Evolutionary conservation across 805 yeast genomes (phyloP), one percentile per base, ranked within the genome.

Genomic region (Zygosaccharomyces bisporus): DNA sequence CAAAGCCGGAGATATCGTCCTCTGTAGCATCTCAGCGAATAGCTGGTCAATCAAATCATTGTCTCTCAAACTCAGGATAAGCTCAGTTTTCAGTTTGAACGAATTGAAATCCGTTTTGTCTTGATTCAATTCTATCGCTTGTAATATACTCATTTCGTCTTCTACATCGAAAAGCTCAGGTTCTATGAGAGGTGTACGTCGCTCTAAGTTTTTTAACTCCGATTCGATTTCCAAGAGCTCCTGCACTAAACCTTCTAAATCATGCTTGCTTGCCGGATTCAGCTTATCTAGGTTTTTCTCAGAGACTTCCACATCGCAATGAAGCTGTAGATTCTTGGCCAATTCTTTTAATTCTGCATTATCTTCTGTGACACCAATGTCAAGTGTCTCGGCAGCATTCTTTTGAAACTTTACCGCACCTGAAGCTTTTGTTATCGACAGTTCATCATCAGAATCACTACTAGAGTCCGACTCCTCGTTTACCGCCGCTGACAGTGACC

Each of bases 401-500:
- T 42, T 41, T 13, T 49, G 50, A 34, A 52, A 54, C 7, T 44
- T 27, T 1, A 54, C 46, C 9, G 18, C 38, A 34, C 18, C 47
- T 20, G 23, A 34, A 4, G 21, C 17, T 33, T 39, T 19, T 9
- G n/a, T 27, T 19, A 8, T 32, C 21, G 27, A 18, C 29, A 23
- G 27, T 21, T 38, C 46, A 4, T 42, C 54, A 14, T 53, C 62
- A 14, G 51, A 56, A 34, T 58, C 52, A 38, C 54, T 52, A 8
- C 50, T 50, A 21, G 38, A 44, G 18, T 52, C 49, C 24, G 52
- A 53, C 13, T 51, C 45, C 6, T 50, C 49, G 25, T 47, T 49
- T 9, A 47, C 45, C n/a, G 58, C 50, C 14, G 44, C 64, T 53
- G 30, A 74, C 60, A 20, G 77, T 90, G 39, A 54, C 2, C 95